phyloP scores from a whole-genome alignment of 2,329 filamentous ascomycete genomes.

The Aspergillus spinulosporus region DNA sequence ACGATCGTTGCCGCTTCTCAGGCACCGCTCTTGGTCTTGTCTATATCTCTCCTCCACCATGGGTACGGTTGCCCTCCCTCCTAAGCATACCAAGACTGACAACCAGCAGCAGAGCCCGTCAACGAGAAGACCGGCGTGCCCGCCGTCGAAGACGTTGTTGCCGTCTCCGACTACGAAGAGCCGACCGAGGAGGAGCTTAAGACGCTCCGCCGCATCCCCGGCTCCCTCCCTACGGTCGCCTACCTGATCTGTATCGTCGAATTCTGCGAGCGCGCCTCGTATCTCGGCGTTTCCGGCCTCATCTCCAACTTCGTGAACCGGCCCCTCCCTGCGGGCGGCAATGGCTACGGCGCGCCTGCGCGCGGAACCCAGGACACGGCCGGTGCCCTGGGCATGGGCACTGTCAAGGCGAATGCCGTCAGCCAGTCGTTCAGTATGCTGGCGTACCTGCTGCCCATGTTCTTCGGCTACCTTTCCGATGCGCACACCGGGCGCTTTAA shows the following conservation, averaged over 20 bases:
- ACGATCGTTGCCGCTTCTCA: too few species aligned
- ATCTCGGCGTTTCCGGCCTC: slow-evolving; percentile 57
- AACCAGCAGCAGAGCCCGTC: background rate
- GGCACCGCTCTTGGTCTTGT: too few species aligned
- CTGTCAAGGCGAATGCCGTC: slow-evolving; percentile 56
- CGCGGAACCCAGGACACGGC: slow-evolving; percentile 47
- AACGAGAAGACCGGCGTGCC: background rate
- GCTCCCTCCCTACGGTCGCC: slow-evolving; percentile 52
- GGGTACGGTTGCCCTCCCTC: too few species aligned
- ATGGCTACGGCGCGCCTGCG: slow-evolving; percentile 41
- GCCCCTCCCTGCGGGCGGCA: slow-evolving; percentile 53
- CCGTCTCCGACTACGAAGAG: background rate
- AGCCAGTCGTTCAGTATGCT: slow-evolving; percentile 53
- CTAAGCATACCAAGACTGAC: too few species aligned
- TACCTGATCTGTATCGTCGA: slow-evolving; percentile 62
- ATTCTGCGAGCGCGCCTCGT: slow-evolving; percentile 62
- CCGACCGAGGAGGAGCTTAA: slow-evolving; percentile 51
- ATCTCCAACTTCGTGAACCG: slow-evolving; percentile 65
- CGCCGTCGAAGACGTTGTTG: background rate
- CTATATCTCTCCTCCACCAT: too few species aligned
- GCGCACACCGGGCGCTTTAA: slow-evolving; percentile 25
- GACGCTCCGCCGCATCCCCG: slow-evolving; percentile 53
- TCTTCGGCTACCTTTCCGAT: slow-evolving; percentile 30
- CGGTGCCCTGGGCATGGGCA: slow-evolving; percentile 62
- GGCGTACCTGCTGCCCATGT: slow-evolving; percentile 58